These are phyloP conservation scores for Paradendryphiella salina DNA, from an alignment of 2,329 filamentous ascomycete species.

Conservation along the genomic window DNA sequence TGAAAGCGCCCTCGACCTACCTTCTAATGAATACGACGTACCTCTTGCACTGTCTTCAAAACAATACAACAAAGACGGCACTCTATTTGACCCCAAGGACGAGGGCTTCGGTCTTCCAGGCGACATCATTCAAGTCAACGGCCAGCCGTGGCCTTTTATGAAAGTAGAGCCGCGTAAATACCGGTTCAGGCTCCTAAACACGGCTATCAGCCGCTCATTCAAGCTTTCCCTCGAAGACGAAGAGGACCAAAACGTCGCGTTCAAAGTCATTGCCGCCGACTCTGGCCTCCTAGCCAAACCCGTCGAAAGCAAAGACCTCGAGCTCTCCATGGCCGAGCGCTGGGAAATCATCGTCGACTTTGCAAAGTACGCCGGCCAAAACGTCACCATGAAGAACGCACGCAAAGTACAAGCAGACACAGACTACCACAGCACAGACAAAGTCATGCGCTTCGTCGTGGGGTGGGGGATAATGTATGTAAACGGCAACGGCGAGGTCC, in stretches of 20 bases:
- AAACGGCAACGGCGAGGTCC: conserved; percentile 35
- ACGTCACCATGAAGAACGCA: conserved; percentile 54
- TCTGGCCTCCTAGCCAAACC: conserved; percentile 50
- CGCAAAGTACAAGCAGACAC: conserved; percentile 53
- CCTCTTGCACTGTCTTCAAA: conserved; percentile 58
- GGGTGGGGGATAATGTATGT: conserved; percentile 32
- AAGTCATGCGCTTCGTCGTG: conserved; percentile 53
- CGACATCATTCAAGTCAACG: conserved; percentile 63
- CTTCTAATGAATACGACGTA: conserved; percentile 59
- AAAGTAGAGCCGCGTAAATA: conserved; percentile 65
- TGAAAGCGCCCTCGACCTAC: conserved; percentile 56
- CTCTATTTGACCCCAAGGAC: conserved; percentile 54
- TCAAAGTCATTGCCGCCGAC: conserved; percentile 61
- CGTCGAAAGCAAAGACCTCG: conserved; percentile 50
- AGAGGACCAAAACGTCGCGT: conserved; percentile 49
- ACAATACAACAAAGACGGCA: conserved; percentile 58
- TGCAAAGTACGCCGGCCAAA: conserved; percentile 54
- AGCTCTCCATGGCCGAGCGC: conserved; percentile 61
- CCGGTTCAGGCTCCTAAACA: conserved; percentile 59
- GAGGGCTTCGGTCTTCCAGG: conserved; percentile 58
- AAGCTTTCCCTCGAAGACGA: conserved; percentile 54
- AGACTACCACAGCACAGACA: conserved; percentile 56
- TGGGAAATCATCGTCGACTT: conserved; percentile 66
- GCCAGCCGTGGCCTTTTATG: conserved; percentile 62
- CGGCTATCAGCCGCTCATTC: conserved; percentile 49